Conservation (phyloP, 495 filamentous ascomycete genomes). For the Aspergillus carlsbadensis region DNA sequence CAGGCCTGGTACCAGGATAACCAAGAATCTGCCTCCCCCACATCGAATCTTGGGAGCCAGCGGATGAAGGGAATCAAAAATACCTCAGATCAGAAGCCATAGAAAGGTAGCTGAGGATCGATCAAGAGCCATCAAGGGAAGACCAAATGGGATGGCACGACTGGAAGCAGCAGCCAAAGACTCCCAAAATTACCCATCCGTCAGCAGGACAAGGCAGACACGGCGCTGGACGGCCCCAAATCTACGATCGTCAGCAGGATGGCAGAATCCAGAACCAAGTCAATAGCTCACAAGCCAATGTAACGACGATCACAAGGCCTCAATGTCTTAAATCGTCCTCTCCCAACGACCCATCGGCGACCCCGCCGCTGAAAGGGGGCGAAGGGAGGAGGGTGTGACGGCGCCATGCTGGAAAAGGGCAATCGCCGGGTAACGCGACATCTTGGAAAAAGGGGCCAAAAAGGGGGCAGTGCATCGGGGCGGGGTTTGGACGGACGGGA, state of each 20-base stretch:
- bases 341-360: constrained; percentile 14
- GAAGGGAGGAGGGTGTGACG: neutral
- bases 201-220: neutral
- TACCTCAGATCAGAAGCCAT: neutral
- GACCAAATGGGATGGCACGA: neutral
- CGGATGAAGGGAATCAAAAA: neutral
- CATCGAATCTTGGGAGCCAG: neutral
- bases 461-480: constrained; percentile 15
- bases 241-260: neutral
- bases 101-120: neutral
- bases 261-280: neutral
- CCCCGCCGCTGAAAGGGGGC: constrained; percentile 15
- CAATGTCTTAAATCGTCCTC: neutral
- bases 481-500: constrained; percentile 1
- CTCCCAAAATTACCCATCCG: neutral
- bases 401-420: constrained; percentile 12
- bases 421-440: constrained; percentile 15
- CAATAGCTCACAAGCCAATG: constrained; percentile 4
- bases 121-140: neutral
- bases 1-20: neutral
- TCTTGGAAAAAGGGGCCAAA: constrained; percentile 10
- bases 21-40: neutral
- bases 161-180: neutral
- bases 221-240: neutral
- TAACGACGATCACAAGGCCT: constrained; percentile 11